phyloP scores from a whole-genome alignment of 352 stramenopile genomes.

The Pythium sukuiense region DNA sequence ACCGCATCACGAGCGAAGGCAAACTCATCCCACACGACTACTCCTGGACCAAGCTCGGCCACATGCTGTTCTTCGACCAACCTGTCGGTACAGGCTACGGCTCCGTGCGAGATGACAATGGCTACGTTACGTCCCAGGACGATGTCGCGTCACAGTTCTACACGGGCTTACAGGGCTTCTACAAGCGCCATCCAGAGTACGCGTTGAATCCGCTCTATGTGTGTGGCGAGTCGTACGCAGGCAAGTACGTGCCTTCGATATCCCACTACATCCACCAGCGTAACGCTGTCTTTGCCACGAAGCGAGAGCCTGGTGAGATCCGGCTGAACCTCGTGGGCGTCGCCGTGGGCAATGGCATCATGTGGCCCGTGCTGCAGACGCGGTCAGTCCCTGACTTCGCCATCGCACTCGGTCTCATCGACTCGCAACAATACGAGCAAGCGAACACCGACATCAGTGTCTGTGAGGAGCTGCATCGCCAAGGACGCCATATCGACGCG shows the following conservation, averaged over 20 bases:
- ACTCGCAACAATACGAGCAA: conserved; percentile 80
- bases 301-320: conserved; percentile 31
- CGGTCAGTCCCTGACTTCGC: conserved; percentile 79
- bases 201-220: conserved; percentile 57
- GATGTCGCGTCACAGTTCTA: conserved; percentile 89
- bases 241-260: conserved; percentile 96
- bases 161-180: conserved; percentile 90
- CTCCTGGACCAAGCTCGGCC: conserved; percentile 72
- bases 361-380: conserved; percentile 85
- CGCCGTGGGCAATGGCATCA: conserved; percentile 89
- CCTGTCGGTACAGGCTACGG: conserved; percentile 81
- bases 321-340: conserved; percentile 84
- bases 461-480: conserved; percentile 73
- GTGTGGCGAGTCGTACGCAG: conserved; percentile 94
- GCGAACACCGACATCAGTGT: conserved; percentile 72
- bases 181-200: conserved; percentile 85
- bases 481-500: conserved; percentile 71
- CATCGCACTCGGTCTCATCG: conserved; percentile 76
- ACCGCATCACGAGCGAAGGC: conserved; percentile 63
- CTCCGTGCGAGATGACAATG: conserved; percentile 63
- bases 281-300: conserved; percentile 50
- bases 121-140: conserved; percentile 70
- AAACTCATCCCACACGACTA: conserved; percentile 68
- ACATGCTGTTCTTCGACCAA: conserved; percentile 88
- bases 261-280: conserved; percentile 91